Percentiles rank a stretch among this genome's conserved stretches.
These are phyloP conservation scores for Nicotiana tabacum DNA, from an alignment of 257 asterid species.

Conservation along the genomic window DNA sequence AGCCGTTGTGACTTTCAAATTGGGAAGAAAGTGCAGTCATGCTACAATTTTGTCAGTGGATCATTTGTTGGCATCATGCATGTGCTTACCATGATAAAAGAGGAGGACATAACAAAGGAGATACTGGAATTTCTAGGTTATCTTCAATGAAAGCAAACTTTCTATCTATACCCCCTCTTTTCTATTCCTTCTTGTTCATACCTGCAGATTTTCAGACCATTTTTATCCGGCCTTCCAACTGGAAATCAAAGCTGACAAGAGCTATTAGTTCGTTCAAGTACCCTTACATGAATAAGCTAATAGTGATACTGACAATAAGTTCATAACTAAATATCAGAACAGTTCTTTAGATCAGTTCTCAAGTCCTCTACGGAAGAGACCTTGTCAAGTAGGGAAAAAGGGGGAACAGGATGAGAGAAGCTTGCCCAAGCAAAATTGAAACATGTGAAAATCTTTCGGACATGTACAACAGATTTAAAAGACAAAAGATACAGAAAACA, in stretches of 20 bases:
- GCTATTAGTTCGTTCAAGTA: no score
- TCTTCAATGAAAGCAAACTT: neutral
- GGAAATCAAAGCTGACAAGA: no score
- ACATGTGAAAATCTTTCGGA: neutral
- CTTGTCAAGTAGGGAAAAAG: neutral
- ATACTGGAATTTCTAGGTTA: neutral
- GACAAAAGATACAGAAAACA: neutral
- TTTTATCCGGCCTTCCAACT: no score
- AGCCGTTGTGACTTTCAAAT: neutral
- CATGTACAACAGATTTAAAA: neutral
- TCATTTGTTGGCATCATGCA: neutral
- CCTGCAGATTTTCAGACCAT: no score
- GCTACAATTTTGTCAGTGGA: neutral
- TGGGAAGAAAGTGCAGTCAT: neutral
- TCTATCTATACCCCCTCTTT: neutral
- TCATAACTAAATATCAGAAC: neutral
- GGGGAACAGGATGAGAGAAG: neutral
- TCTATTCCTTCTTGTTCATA: no score
- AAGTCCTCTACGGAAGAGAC: neutral
- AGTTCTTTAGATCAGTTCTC: neutral
- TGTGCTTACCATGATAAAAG: no score
- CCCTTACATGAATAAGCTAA: no score
- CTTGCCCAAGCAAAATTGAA: neutral
- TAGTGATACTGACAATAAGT: neutral
- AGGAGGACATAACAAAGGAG: no score